phyloP scores from a whole-genome alignment of 345 rosid genomes.

The Schrenkiella parvula region DNA sequence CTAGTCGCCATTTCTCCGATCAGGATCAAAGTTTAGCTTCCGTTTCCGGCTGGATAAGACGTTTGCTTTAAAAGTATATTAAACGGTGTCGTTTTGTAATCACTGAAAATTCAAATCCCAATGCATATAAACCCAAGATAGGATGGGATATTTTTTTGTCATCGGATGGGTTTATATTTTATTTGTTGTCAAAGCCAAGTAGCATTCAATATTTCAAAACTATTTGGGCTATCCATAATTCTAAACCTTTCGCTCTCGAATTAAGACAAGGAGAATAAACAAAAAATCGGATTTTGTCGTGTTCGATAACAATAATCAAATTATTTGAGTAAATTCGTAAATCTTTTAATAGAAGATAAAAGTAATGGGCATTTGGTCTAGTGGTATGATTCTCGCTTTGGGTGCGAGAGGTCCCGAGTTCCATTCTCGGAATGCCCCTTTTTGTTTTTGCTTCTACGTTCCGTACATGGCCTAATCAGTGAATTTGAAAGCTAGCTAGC shows the following conservation, averaged over 20 bases:
- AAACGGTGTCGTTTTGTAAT: background rate
- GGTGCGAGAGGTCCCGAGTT: conserved; percentile 89
- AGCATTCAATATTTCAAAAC: background rate
- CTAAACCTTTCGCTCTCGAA: background rate
- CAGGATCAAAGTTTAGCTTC: conserved; percentile 8
- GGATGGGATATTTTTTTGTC: too few relatives aligned
- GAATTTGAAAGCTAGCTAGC: background rate
- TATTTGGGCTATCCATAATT: background rate
- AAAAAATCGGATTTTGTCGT: background rate
- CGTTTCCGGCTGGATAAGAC: background rate
- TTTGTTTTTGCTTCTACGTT: too few relatives aligned
- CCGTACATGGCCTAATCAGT: background rate
- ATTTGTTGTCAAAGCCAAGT: background rate
- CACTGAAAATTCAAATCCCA: conserved; percentile 13
- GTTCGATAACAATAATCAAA: background rate
- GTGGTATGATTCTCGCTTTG: conserved; percentile 67
- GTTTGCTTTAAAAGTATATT: background rate
- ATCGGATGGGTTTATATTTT: background rate
- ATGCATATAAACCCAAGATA: background rate
- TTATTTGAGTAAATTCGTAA: too few relatives aligned
- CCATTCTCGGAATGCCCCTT: conserved; percentile 21
- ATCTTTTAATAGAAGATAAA: too few relatives aligned
- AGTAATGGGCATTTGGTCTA: background rate
- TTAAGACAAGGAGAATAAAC: background rate
- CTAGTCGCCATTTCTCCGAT: conserved; percentile 40